A percentile compares a stretch with the other conserved stretches of the same genome.
Evolutionary conservation across 176 grass and related monocot genomes (phyloP).

Genomic region (Cenchrus americanus): DNA sequence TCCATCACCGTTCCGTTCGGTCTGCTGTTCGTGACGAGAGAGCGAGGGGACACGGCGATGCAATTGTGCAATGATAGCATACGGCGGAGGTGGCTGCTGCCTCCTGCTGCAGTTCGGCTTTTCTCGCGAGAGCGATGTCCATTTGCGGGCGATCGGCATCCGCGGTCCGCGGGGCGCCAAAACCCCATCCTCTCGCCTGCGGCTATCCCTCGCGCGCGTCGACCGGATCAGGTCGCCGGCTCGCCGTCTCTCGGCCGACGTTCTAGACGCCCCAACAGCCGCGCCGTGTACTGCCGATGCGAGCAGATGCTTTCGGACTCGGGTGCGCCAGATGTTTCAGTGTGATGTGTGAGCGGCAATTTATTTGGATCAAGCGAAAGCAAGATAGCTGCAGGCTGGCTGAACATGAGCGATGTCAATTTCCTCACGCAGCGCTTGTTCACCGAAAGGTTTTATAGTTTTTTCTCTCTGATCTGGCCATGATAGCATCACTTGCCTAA

Average conservation of each 20-base stretch:
- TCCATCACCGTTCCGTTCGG: too few species aligned
- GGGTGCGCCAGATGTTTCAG: background rate
- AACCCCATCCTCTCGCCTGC: background rate
- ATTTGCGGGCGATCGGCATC: conserved; percentile 17
- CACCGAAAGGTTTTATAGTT: background rate
- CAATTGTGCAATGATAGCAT: background rate
- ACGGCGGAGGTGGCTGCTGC: background rate
- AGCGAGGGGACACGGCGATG: background rate
- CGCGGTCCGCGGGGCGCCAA: background rate
- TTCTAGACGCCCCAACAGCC: background rate
- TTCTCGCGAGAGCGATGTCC: conserved; percentile 23
- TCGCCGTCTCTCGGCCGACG: background rate
- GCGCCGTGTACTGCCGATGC: background rate
- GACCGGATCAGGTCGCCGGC: conserved; percentile 23
- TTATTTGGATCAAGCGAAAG: background rate
- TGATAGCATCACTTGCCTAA: background rate
- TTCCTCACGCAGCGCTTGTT: background rate
- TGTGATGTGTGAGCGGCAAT: background rate
- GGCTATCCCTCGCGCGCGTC: background rate
- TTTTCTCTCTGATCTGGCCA: background rate
- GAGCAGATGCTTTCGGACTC: background rate
- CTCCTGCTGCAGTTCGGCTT: background rate
- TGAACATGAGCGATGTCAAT: background rate
- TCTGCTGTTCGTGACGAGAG: background rate
- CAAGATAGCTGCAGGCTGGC: background rate